Percentiles rank a stretch among this genome's conserved stretches.
Evolutionary conservation across 768 basidiomycete species (phyloP).

Genomic region (Pleurotus tuoliensis): DNA sequence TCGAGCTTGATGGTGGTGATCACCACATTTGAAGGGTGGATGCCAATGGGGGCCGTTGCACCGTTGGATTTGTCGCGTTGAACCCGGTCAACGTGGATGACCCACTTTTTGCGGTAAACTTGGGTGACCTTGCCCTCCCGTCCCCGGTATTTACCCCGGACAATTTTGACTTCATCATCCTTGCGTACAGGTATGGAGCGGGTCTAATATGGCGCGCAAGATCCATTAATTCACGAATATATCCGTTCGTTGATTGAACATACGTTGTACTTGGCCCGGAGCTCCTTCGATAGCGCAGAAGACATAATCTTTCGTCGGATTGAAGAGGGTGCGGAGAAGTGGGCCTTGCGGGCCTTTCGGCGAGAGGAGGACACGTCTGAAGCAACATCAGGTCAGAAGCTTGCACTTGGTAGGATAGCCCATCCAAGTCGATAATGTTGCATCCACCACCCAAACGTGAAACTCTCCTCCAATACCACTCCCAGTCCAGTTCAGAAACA

Average conservation of each 20-base stretch:
- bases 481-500: neutral
- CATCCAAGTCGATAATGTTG: constrained; percentile 38
- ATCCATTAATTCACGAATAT: neutral
- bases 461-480: constrained; percentile 16
- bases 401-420: constrained; percentile 15
- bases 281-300: constrained; percentile 91
- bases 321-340: constrained; percentile 94
- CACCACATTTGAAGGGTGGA: constrained; percentile 96
- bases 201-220: constrained; percentile 39
- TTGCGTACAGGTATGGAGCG: constrained; percentile 95
- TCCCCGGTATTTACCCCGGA: constrained; percentile 97
- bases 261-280: constrained; percentile 89
- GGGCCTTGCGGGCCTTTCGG: constrained; percentile 98
- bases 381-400: constrained; percentile 22
- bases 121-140: constrained; percentile 97
- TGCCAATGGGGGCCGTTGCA: constrained; percentile 87
- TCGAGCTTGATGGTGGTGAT: constrained; percentile 91
- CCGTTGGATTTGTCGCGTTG: constrained; percentile 98
- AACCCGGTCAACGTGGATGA: constrained; percentile 97
- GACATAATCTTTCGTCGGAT: constrained; percentile 98
- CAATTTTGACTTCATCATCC: constrained; percentile 96
- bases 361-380: constrained; percentile 87
- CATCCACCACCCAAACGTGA: constrained; percentile 53
- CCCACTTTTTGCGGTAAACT: constrained; percentile 99
- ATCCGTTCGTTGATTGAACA: constrained; percentile 24